Evolutionary conservation across 768 basidiomycete genomes (phyloP).

Genomic region (Trametes cubensis): DNA sequence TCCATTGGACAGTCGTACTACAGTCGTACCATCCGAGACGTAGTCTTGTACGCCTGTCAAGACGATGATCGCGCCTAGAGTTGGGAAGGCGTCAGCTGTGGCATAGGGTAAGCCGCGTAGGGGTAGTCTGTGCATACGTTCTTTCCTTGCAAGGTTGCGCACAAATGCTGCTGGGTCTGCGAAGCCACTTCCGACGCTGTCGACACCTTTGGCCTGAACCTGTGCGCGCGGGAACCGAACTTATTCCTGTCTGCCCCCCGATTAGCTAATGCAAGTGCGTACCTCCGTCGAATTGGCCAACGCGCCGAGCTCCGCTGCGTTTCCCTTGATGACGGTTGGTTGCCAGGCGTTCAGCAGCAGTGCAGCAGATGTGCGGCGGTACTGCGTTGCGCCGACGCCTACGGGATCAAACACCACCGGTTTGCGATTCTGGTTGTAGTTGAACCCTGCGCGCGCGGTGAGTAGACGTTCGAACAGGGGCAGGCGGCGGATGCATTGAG

Average conservation of each 20-base stretch:
- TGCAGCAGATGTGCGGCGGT: slow-evolving; percentile 63
- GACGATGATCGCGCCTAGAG: slow-evolving; percentile 73
- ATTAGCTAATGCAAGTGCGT: slow-evolving; percentile 1
- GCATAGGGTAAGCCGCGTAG: not conserved
- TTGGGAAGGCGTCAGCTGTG: not conserved
- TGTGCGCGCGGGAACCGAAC: slow-evolving; percentile 28
- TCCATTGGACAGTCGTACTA: slow-evolving; percentile 77
- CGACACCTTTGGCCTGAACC: slow-evolving; percentile 83
- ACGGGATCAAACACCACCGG: slow-evolving; percentile 92
- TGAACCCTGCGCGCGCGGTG: slow-evolving; percentile 13
- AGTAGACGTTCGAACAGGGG: not conserved
- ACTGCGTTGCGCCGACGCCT: slow-evolving; percentile 81
- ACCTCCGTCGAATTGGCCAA: slow-evolving; percentile 80
- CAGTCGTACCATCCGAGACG: slow-evolving; percentile 75
- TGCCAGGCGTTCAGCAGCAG: slow-evolving; percentile 80
- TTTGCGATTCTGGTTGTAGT: slow-evolving; percentile 60
- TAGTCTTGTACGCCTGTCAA: slow-evolving; percentile 83
- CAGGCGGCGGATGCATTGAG: not conserved
- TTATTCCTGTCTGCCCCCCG: not conserved
- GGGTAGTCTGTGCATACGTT: slow-evolving; percentile 49
- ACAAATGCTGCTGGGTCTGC: slow-evolving; percentile 74
- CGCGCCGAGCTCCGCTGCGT: slow-evolving; percentile 85
- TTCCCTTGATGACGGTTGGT: slow-evolving; percentile 91
- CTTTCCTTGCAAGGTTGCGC: slow-evolving; percentile 64
- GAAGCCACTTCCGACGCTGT: slow-evolving; percentile 80